Evolutionary conservation across 805 yeast genomes (phyloP).

Genomic region (Alloascoidea africana): DNA sequence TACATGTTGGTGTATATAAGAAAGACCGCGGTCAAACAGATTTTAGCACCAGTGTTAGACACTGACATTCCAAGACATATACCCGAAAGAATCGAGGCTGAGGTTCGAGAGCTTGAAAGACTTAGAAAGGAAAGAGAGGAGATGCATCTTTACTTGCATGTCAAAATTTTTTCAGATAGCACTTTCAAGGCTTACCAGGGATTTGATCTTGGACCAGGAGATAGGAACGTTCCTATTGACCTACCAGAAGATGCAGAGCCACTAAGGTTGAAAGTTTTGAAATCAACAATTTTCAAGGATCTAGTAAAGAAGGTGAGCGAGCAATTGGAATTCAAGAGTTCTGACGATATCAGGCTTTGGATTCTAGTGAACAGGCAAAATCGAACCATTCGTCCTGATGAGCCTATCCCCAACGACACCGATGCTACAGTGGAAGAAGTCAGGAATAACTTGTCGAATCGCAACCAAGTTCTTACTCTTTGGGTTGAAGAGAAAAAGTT

Average conservation of each 20-base stretch:
- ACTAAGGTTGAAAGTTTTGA: slow-evolving; percentile 32
- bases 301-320: slow-evolving; percentile 35
- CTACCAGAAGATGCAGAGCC: slow-evolving; percentile 31
- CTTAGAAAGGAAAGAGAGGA: slow-evolving; percentile 54
- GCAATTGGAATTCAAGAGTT: slow-evolving; percentile 19
- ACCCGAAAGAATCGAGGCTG: slow-evolving; percentile 46
- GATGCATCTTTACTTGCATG: slow-evolving; percentile 43
- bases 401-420: slow-evolving; percentile 17
- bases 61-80: slow-evolving; percentile 56
- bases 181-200: slow-evolving; percentile 52
- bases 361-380: slow-evolving; percentile 53
- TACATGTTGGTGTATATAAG: slow-evolving; percentile 92
- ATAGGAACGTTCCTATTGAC: slow-evolving; percentile 12
- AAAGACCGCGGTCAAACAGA: slow-evolving; percentile 35
- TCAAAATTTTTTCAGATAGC: slow-evolving; percentile 37
- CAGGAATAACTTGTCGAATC: slow-evolving; percentile 28
- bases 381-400: slow-evolving; percentile 51
- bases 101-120: slow-evolving; percentile 37
- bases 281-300: slow-evolving; percentile 35
- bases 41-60: slow-evolving; percentile 42
- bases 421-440: slow-evolving; percentile 28
- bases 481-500: slow-evolving; percentile 45
- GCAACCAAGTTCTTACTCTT: slow-evolving; percentile 35
- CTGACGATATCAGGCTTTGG: slow-evolving; percentile 39
- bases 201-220: slow-evolving; percentile 64